These are phyloP conservation scores for Annulohypoxylon maeteangense DNA, from an alignment of 495 filamentous ascomycete species.

Conservation along the genomic window DNA sequence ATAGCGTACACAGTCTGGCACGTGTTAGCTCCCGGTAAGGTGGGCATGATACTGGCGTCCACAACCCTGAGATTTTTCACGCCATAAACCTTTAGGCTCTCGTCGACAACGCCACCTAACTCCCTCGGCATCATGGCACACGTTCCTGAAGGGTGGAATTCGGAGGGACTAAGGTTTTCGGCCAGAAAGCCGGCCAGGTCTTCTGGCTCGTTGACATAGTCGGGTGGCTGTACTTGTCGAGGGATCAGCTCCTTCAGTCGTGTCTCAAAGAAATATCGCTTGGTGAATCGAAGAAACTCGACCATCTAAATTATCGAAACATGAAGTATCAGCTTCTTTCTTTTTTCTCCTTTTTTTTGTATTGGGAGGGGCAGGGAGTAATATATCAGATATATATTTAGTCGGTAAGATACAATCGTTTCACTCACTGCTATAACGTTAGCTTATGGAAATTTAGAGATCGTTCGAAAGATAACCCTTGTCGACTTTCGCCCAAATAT, in stretches of 20 bases:
- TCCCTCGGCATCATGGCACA: slow-evolving; percentile 66
- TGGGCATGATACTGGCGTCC: slow-evolving; percentile 56
- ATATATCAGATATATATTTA: no score
- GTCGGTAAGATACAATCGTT: no score
- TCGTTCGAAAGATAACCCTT: no score
- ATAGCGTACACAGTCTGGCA: slow-evolving; percentile 57
- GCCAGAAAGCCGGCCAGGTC: slow-evolving; percentile 47
- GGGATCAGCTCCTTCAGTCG: slow-evolving; percentile 39
- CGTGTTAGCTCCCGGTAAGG: slow-evolving; percentile 54
- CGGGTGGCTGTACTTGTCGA: slow-evolving; percentile 48
- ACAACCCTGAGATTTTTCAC: slow-evolving; percentile 53
- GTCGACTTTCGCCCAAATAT: no score
- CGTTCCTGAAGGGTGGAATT: slow-evolving; percentile 61
- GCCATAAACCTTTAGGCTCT: slow-evolving; percentile 56
- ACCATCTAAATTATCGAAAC: slow-evolving; percentile 34
- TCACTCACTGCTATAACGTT: no score
- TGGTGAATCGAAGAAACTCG: slow-evolving; percentile 55
- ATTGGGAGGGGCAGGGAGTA: no score
- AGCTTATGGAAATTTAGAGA: no score
- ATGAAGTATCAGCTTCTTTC: no score
- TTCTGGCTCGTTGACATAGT: slow-evolving; percentile 44
- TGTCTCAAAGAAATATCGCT: slow-evolving; percentile 53
- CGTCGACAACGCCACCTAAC: slow-evolving; percentile 63
- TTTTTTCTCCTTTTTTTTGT: no score
- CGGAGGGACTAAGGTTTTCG: slow-evolving; percentile 49